These are phyloP conservation scores for Tuber borchii DNA, from an alignment of 495 filamentous ascomycete genomes.

Conservation along the genomic window DNA sequence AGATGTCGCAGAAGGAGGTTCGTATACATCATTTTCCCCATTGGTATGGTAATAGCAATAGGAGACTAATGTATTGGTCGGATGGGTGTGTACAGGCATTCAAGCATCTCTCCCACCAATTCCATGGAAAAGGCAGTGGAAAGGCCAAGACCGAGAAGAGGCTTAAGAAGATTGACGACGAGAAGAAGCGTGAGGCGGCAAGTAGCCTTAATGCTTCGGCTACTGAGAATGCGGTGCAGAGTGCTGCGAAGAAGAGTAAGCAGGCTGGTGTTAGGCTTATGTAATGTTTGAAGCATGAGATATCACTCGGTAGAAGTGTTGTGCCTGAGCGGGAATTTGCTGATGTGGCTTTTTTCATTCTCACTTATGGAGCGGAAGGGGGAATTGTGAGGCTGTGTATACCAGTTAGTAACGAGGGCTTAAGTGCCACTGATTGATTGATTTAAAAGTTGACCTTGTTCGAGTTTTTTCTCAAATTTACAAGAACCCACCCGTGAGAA, in stretches of 20 bases:
- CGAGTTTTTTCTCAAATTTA: neutral
- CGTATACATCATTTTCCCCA: conserved; percentile 5
- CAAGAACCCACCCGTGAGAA: neutral
- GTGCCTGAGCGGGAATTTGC: neutral
- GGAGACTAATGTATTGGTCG: conserved; percentile 6
- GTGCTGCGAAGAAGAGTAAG: conserved; percentile 68
- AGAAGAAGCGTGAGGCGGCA: conserved; percentile 77
- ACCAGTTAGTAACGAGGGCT: neutral
- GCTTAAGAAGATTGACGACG: conserved; percentile 93
- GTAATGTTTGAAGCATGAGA: conserved; percentile 12
- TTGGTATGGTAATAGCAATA: neutral
- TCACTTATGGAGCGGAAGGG: neutral
- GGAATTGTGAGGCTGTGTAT: neutral
- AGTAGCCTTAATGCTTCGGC: conserved; percentile 73
- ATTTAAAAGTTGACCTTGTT: neutral
- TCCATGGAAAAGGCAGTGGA: conserved; percentile 95
- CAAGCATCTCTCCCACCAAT: conserved; percentile 88
- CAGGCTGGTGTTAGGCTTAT: conserved; percentile 80
- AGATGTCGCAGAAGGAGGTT: conserved; percentile 77
- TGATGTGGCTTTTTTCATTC: neutral
- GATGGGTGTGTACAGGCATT: conserved; percentile 54
- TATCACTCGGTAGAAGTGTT: neutral
- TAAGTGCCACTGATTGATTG: neutral
- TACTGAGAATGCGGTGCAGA: conserved; percentile 63
- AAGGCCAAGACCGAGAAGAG: conserved; percentile 98